Evolutionary conservation across 495 filamentous ascomycete genomes (phyloP).

Genomic region (Penicillium fimorum): DNA sequence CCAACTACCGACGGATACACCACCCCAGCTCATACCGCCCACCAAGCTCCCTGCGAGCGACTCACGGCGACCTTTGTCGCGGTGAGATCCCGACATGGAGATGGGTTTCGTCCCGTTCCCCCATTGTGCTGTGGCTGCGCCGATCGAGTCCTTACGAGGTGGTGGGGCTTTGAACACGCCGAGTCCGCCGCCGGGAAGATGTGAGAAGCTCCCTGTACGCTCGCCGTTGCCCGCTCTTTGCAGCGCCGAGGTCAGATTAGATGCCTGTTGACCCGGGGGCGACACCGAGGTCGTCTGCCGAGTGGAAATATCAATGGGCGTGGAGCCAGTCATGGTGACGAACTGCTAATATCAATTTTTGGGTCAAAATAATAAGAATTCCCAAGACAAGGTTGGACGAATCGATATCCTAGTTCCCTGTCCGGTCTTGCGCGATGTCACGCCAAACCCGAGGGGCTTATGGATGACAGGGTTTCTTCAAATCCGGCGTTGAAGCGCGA

Average conservation of each 20-base stretch:
- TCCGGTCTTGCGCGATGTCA: slow-evolving; percentile 41
- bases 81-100: slow-evolving; percentile 72
- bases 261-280: slow-evolving; percentile 58
- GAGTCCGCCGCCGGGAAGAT: slow-evolving; percentile 46
- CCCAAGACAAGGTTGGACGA: slow-evolving; percentile 4
- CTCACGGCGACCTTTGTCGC: slow-evolving; percentile 75
- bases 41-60: slow-evolving; percentile 84
- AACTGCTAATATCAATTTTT: slow-evolving; percentile 8
- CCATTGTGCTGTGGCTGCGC: slow-evolving; percentile 52
- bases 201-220: slow-evolving; percentile 42
- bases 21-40: slow-evolving; percentile 96
- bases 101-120: slow-evolving; percentile 82
- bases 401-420: slow-evolving; percentile 34
- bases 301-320: slow-evolving; percentile 66
- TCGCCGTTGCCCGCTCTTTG: slow-evolving; percentile 47
- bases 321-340: slow-evolving; percentile 51
- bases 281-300: slow-evolving; percentile 59
- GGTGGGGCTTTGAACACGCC: slow-evolving; percentile 58
- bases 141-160: slow-evolving; percentile 71
- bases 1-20: slow-evolving; percentile 92
- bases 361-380: slow-evolving; percentile 2
- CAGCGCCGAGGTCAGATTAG: slow-evolving; percentile 61
- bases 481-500: slow-evolving; percentile 43
- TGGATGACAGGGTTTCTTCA: slow-evolving; percentile 30
- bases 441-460: slow-evolving; percentile 44